A percentile compares a stretch with the other conserved stretches of the same genome.
These are phyloP conservation scores for Prinsepia uniflora DNA, from an alignment of 306 rosid species.

Conservation along the genomic window DNA sequence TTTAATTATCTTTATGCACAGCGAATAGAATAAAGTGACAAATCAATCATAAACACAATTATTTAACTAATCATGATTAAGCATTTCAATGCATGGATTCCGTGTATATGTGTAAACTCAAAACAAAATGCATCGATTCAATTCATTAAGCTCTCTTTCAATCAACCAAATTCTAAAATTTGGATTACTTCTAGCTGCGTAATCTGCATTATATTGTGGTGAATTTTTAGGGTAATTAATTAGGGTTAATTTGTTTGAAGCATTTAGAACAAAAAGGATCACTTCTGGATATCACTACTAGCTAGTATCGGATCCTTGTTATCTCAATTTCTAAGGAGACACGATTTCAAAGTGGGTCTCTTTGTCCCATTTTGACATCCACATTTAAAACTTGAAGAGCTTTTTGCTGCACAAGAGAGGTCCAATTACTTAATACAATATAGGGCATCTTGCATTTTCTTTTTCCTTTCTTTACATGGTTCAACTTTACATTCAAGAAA, in stretches of 20 bases:
- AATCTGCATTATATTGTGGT: not conserved
- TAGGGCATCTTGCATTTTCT: not conserved
- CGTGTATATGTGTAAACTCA: not conserved
- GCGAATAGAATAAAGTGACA: constrained; percentile 16
- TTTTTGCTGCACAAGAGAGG: not conserved
- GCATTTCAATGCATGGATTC: not conserved
- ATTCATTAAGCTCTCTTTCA: not conserved
- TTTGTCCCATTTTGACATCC: constrained; percentile 16
- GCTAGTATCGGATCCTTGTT: constrained; percentile 35
- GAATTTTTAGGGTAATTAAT: not conserved
- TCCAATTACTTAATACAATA: not conserved
- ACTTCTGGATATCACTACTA: not conserved
- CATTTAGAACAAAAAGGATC: not conserved
- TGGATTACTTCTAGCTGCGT: not conserved
- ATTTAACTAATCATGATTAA: not conserved
- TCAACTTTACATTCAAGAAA: not conserved
- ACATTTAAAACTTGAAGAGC: constrained; percentile 4
- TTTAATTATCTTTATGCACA: constrained; percentile 1
- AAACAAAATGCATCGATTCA: not conserved
- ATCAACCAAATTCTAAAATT: not conserved
- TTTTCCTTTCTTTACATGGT: not conserved
- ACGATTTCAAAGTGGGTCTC: constrained; percentile 27
- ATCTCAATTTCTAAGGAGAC: constrained; percentile 9
- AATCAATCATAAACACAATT: not conserved
- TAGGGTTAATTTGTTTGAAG: not conserved